Percentiles rank a stretch among this genome's conserved stretches.
Conservation (phyloP, 768 basidiomycete genomes). For the Hydnomerulius pinastri region DNA sequence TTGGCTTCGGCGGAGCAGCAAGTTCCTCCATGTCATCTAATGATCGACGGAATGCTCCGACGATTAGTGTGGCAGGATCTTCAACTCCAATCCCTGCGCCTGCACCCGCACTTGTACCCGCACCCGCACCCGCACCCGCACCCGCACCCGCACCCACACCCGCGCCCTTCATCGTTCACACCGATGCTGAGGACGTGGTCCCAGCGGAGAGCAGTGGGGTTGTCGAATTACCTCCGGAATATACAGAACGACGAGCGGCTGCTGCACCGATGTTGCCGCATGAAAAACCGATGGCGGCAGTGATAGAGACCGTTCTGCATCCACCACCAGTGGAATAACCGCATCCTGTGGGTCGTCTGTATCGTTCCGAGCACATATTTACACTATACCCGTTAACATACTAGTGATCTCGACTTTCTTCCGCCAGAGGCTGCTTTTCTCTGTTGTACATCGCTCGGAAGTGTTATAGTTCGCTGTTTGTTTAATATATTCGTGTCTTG, state of each 20-base stretch:
- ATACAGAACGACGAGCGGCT: slow-evolving; percentile 53
- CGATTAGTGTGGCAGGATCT: slow-evolving; percentile 47
- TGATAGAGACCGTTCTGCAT: slow-evolving; percentile 2
- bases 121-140: too few species aligned
- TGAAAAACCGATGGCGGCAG: slow-evolving; percentile 15
- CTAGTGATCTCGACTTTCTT: not conserved
- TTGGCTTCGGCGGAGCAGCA: slow-evolving; percentile 17
- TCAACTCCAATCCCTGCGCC: slow-evolving; percentile 39
- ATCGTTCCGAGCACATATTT: not conserved
- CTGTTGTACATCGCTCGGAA: not conserved
- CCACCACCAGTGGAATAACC: slow-evolving; percentile 15
- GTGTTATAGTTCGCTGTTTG: not conserved
- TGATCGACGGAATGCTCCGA: slow-evolving; percentile 53
- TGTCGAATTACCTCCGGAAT: slow-evolving; percentile 75
- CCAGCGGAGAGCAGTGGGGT: slow-evolving; percentile 52
- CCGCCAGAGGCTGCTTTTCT: not conserved
- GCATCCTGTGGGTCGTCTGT: not conserved
- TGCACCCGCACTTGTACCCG: too few species aligned
- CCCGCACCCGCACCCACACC: too few species aligned
- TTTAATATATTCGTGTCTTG: slow-evolving; percentile 8
- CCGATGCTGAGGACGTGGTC: slow-evolving; percentile 61
- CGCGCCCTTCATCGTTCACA: slow-evolving; percentile 68
- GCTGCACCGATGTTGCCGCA: slow-evolving; percentile 2
- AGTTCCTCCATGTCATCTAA: slow-evolving; percentile 36
- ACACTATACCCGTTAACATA: not conserved